Percentiles rank a stretch among this genome's conserved stretches.
Evolutionary conservation across 2,329 filamentous ascomycete species (phyloP).

Genomic region (Monosporascus ibericus): DNA sequence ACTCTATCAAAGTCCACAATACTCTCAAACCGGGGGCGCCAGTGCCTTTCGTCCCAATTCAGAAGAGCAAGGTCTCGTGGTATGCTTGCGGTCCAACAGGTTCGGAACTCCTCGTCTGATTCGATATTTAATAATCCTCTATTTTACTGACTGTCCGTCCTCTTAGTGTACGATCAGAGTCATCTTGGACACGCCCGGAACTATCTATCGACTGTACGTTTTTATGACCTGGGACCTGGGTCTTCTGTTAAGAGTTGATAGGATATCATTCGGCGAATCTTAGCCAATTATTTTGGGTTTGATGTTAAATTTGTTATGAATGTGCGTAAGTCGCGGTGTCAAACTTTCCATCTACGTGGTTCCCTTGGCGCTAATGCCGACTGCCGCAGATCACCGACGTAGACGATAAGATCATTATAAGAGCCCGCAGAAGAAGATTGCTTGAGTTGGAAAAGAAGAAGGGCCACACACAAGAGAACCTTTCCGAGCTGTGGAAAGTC

Average conservation of each 20-base stretch:
- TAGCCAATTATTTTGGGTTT: constrained; percentile 78
- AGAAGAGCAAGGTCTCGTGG: constrained; percentile 70
- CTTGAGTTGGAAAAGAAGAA: constrained; percentile 76
- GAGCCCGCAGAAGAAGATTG: constrained; percentile 70
- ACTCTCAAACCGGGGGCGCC: constrained; percentile 67
- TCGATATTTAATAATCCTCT: background rate
- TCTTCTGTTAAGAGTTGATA: background rate
- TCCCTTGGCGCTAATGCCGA: background rate
- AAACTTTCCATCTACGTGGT: background rate
- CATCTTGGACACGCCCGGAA: constrained; percentile 80
- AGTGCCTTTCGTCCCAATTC: constrained; percentile 67
- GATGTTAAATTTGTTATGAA: constrained; percentile 88
- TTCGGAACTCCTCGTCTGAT: background rate
- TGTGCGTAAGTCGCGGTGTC: constrained; percentile 25
- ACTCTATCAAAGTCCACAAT: constrained; percentile 69
- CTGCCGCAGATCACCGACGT: constrained; percentile 60
- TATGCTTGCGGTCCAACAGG: constrained; percentile 81
- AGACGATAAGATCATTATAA: constrained; percentile 64
- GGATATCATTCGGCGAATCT: constrained; percentile 78
- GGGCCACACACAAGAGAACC: constrained; percentile 39
- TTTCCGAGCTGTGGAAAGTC: constrained; percentile 39
- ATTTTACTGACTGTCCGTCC: background rate
- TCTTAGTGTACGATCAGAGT: constrained; percentile 60
- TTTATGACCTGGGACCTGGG: background rate
- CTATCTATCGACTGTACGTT: constrained; percentile 65